Evolutionary conservation across 2,329 filamentous ascomycete species (phyloP), one percentile per base, ranked within the genome.

Genomic region (Triangularia setosa): DNA sequence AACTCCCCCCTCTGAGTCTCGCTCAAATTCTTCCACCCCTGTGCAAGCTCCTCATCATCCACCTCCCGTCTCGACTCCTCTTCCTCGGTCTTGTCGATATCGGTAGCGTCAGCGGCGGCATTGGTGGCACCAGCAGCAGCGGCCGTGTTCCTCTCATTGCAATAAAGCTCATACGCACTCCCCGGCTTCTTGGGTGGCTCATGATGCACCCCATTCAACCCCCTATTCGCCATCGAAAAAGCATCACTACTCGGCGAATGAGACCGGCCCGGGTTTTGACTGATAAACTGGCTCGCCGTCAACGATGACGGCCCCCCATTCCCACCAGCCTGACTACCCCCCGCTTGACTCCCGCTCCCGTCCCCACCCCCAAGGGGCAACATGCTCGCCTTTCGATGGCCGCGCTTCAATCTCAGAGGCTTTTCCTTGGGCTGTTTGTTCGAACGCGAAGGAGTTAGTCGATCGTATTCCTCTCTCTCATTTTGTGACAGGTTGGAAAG

Each of bases 351-450:
- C 63, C 76, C 73, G 24, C 73, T 73, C 52, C 73, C 74, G 62
- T 74, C 74, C 68, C 78, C 79, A 28, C 76, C 35, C 1, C 16
- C 35, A 40, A 40, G 4, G n/a, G 65, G 78, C 76, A 62, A 81
- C 61, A 80, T 75, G 35, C 84, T 85, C 24, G 82, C 79, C 76
- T 89, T 89, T 61, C 89, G 80, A 72, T 91, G 88, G 65, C 87
- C 87, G 61, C 90, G 85, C 80, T 93, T 93, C 67, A 86, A 88
- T 30, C 90, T 85, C 68, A 92, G 79, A 28, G 90, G 90, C 76
- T 92, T 92, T 72, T 92, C 90, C 76, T 91, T 89, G 33, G 90
- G 90, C 88, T 91, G 75, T 69, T 60, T 61, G 21, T 25, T 18
- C 52, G 7, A 24, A 18, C 52, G 52, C 23, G 52, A 55, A 9